Evolutionary conservation across 805 yeast species (phyloP), one percentile per base, ranked within the genome.

Genomic region (Candida wancherniae): DNA sequence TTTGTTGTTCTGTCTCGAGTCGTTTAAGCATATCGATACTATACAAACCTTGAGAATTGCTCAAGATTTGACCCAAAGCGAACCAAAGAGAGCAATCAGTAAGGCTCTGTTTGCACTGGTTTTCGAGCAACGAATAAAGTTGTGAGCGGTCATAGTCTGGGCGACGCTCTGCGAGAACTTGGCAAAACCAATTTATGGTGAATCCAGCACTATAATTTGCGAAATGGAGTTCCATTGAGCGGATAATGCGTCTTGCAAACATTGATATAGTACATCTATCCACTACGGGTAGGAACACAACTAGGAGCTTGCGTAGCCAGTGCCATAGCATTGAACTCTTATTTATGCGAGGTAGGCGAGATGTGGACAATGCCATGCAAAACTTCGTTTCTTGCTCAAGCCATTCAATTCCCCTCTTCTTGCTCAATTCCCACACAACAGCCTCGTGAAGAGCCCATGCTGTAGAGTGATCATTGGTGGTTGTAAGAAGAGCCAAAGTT

Each of bases 311-410:
- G 15, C 47, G 41, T 28, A 62, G 36, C 45, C 57, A 50, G 19
- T 36, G 43, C 69, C 68, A 65, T 7, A 65, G 45, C 9, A 59
- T 45, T 5, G 67, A 52, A 40, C 66, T 63, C 39, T 65, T 65
- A 45, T 65, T 65, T 38, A 65, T 57, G 24, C 60, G 44, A 15
- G 47, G 46, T 12, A 59, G 37, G n/a, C 53, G 50, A 2, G 64
- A 41, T 4, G 63, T 48, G 9, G 63, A 44, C 4, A 62, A 29
- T 5, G 61, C 63, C 23, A 55, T 44, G 29, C 61, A 63, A 3
- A 29, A 26, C 9, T 9, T 16, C 11, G 44, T 23, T 11, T 37
- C 41, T 2, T 30, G 19, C 13, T 23, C 15, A 5, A 19, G 26
- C 31, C 31, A 27, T 1, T 9, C 4, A 4, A 10, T 15, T 7